Evolutionary conservation across 2,329 filamentous ascomycete genomes (phyloP).

Genomic region (Ascosphaera pollenicola): DNA sequence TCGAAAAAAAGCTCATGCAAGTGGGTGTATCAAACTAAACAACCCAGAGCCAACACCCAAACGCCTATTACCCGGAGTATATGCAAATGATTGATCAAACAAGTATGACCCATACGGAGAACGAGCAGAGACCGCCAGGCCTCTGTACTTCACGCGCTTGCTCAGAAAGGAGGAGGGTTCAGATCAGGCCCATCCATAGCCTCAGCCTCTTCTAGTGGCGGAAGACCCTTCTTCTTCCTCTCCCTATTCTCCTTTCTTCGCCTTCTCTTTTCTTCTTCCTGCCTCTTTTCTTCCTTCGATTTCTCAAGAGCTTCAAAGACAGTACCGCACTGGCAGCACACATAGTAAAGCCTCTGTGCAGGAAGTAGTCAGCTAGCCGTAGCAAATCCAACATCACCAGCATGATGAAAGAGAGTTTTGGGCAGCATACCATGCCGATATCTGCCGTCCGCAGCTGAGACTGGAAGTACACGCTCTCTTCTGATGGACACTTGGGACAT

Average conservation of each 20-base stretch:
- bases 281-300: not conserved
- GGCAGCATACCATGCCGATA: conserved; percentile 74
- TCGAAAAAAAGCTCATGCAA: too few species aligned
- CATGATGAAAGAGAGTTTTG: too few species aligned
- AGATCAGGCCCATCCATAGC: not conserved
- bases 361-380: conserved; percentile 1
- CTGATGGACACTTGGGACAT: conserved; percentile 67
- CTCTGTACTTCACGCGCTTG: conserved; percentile 8
- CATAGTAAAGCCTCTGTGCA: conserved; percentile 65
- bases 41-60: too few species aligned
- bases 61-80: too few species aligned
- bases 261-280: not conserved
- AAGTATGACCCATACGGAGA: not conserved
- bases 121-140: conserved; percentile 4
- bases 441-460: conserved; percentile 92
- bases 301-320: conserved; percentile 33
- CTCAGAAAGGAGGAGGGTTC: not conserved
- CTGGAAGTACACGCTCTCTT: conserved; percentile 95
- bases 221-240: not conserved
- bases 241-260: not conserved
- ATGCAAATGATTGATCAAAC: too few species aligned
- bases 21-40: too few species aligned
- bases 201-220: not conserved
- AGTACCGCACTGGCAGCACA: conserved; percentile 82
- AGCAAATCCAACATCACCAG: too few species aligned